Base-by-base conservation (phyloP, 257 asterid genomes). In the Plantago elongata region DNA sequence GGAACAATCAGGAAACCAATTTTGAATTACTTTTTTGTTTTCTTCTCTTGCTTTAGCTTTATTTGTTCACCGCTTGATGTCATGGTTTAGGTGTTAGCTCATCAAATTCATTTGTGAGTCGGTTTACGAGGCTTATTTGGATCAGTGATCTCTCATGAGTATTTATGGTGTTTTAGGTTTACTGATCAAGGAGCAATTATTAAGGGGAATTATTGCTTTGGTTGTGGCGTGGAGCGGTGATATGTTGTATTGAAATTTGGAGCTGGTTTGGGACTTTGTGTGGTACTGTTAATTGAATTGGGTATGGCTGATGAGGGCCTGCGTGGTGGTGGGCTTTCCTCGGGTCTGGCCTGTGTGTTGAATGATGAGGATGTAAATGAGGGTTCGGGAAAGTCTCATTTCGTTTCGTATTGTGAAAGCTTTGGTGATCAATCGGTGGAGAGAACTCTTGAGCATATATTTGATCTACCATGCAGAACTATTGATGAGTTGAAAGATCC, bases 371-470 rank as follows among this genome's bases (percentile, higher is more conserved):
- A 73, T 46, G 83, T 72, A 73, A 86, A 69, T 64, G 84, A 84
- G 67, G 75, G 84, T 74, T 78, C 92, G 30, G 90, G 84, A 66
- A 85, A 81, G 66, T 65, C 82, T 16, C 95, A 72, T 57, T 75
- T 86, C 57, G 82, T 91, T 75, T 88, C 98, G 9, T 82, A 78
- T 64, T 86, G 95, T 78, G 90, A 84, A 72, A 83, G 79, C 73
- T 88, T 88, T 61, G 95, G 96, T 9, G 95, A 91, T 74, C 96
- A 85, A 72, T 86, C 98, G 11, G 84, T 88, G 74, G 98, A 91
- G 71, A 78, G 88, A 57, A 88, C 94, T 42, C 85, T 91, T 46
- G 98, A 91, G 47, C 97, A 91, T 73, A 83, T 91, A 51, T 91
- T 91, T 74, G 76, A 79, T 77, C 95, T 91, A 54, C 94, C 98